Percentiles rank a stretch among this genome's conserved stretches.
Evolutionary conservation across 176 grass and related monocot genomes (phyloP).

Genomic region (Urochloa ruziziensis): DNA sequence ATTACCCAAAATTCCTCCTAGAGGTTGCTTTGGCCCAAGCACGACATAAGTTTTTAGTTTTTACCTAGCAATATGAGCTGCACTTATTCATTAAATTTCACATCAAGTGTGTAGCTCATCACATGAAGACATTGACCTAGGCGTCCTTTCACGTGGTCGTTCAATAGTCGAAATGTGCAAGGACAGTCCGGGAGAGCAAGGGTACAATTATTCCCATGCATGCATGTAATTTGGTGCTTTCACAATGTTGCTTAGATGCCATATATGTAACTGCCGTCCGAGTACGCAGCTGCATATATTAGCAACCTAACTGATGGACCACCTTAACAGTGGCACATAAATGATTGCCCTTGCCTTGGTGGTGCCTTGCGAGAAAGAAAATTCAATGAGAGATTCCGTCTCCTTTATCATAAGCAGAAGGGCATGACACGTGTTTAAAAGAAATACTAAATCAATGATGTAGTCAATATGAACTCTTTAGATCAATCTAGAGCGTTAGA

Average conservation of each 20-base stretch:
- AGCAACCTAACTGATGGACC: conserved; percentile 26
- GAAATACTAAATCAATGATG: no score
- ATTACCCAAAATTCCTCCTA: not conserved
- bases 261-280: not conserved
- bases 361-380: not conserved
- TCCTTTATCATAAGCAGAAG: not conserved
- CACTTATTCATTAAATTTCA: not conserved
- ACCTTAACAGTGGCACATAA: conserved; percentile 36
- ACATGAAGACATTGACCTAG: not conserved
- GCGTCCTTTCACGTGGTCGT: not conserved
- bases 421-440: no score
- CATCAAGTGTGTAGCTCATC: not conserved
- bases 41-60: not conserved
- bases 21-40: not conserved
- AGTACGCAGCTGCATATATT: not conserved
- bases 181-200: not conserved
- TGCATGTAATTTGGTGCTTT: conserved; percentile 12
- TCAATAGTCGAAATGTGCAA: not conserved
- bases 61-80: not conserved
- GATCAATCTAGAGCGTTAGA: no score
- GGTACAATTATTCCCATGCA: not conserved
- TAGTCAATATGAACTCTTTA: no score
- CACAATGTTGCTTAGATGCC: conserved; percentile 8
- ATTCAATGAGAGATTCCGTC: not conserved
- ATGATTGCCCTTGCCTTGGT: conserved; percentile 2